phyloP scores from a whole-genome alignment of 148 eudicot genomes.

The Polygonum maritimum region DNA sequence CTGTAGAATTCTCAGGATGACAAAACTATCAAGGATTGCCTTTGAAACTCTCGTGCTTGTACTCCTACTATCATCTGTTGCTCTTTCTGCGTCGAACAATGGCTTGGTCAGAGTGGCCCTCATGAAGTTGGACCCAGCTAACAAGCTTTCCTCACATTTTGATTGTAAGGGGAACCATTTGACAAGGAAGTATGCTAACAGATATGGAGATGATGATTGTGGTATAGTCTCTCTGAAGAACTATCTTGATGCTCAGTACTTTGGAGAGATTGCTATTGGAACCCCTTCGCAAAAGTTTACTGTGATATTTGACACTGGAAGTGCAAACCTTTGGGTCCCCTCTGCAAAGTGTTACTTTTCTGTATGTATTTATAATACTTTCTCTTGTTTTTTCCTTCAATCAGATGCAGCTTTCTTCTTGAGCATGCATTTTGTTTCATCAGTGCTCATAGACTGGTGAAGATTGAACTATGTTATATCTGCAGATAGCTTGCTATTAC shows the following conservation, averaged over 20 bases:
- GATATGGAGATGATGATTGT: conserved; percentile 25
- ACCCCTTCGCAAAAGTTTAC: conserved; percentile 82
- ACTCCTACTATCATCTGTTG: conserved; percentile 31
- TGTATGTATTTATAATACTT: conserved; percentile 29
- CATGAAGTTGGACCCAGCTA: conserved; percentile 43
- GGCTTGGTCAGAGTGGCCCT: conserved; percentile 55
- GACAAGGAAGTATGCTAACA: conserved; percentile 23
- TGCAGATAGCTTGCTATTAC: conserved; percentile 71
- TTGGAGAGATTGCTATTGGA: conserved; percentile 87
- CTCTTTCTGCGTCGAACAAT: conserved; percentile 31
- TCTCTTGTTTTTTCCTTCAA: neutral
- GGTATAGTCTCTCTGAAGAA: conserved; percentile 61
- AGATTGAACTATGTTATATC: neutral
- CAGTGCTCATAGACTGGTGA: neutral
- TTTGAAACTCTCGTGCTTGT: conserved; percentile 28
- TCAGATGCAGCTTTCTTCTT: neutral
- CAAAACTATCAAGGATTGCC: conserved; percentile 17
- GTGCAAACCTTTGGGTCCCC: conserved; percentile 91
- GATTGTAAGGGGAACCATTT: conserved; percentile 24
- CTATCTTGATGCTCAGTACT: conserved; percentile 82
- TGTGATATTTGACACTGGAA: conserved; percentile 87
- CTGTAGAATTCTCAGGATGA: conserved; percentile 32
- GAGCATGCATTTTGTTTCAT: neutral
- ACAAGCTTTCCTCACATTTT: conserved; percentile 25
- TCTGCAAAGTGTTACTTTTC: conserved; percentile 77